phyloP scores from a whole-genome alignment of 2,329 filamentous ascomycete genomes.

The Alternaria dauci region DNA sequence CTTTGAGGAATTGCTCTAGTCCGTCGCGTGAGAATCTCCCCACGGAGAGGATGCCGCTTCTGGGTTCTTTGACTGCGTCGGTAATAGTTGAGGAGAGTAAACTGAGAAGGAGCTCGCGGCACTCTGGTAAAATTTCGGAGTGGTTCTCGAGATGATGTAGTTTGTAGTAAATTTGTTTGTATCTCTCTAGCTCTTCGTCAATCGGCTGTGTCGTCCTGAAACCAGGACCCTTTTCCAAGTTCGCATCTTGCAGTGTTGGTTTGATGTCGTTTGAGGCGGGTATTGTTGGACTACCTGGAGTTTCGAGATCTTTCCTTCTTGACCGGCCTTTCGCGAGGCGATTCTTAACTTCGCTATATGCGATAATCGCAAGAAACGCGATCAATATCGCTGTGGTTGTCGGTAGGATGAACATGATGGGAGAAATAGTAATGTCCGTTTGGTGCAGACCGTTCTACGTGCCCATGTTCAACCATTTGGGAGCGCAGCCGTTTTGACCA shows the following conservation, averaged over 20 bases:
- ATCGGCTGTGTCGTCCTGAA: not conserved
- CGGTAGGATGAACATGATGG: constrained; percentile 30
- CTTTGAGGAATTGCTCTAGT: constrained; percentile 41
- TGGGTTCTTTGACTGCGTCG: constrained; percentile 21
- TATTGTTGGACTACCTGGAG: constrained; percentile 20
- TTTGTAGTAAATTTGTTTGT: constrained; percentile 52
- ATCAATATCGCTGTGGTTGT: constrained; percentile 33
- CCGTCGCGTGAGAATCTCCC: constrained; percentile 38
- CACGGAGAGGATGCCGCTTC: constrained; percentile 44
- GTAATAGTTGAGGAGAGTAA: constrained; percentile 49
- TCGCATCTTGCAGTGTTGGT: not conserved
- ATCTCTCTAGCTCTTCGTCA: constrained; percentile 15
- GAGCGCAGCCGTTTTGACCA: not conserved
- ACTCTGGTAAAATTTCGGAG: constrained; percentile 46
- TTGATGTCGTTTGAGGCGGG: constrained; percentile 2
- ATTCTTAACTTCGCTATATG: constrained; percentile 27
- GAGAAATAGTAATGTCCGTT: not conserved
- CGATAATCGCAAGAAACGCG: constrained; percentile 29
- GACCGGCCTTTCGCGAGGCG: constrained; percentile 23
- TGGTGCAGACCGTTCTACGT: not conserved
- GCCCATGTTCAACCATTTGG: not conserved
- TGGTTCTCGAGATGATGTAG: constrained; percentile 54
- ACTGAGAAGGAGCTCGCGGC: constrained; percentile 45
- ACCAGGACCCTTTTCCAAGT: not conserved
- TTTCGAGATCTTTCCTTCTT: constrained; percentile 28